These are phyloP conservation scores for Phycomyces nitens DNA, from an alignment of 192 early-diverging fungal genomes.

Conservation along the genomic window DNA sequence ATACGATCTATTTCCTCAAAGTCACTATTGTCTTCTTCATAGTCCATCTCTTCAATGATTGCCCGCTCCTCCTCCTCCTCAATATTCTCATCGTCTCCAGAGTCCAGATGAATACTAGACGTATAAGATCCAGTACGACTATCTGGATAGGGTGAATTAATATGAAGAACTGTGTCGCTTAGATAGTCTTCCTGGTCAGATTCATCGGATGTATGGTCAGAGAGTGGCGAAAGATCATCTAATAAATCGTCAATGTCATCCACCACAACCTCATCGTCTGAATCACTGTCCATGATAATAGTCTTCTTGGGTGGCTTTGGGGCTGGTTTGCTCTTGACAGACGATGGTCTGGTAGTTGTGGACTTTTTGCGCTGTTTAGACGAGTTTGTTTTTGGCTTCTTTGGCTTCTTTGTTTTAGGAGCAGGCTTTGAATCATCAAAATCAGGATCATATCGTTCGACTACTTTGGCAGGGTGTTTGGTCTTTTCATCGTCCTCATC, in stretches of 20 bases:
- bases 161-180: conserved; percentile 12
- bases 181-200: conserved; percentile 22
- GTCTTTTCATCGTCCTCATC: background rate
- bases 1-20: conserved; percentile 15
- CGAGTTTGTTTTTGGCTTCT: background rate
- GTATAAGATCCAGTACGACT: conserved; percentile 7
- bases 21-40: conserved; percentile 18
- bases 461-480: background rate
- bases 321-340: background rate
- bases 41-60: conserved; percentile 22
- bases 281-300: background rate
- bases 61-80: conserved; percentile 35
- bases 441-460: conserved; percentile 2
- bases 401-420: background rate
- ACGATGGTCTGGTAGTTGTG: background rate
- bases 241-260: conserved; percentile 31
- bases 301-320: conserved; percentile 6
- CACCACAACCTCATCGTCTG: background rate
- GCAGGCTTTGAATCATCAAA: background rate
- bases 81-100: conserved; percentile 32
- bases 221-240: conserved; percentile 4
- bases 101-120: conserved; percentile 27
- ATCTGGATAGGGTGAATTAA: conserved; percentile 3
- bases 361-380: background rate
- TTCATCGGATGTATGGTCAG: conserved; percentile 31